Base-by-base conservation (phyloP, 2,329 filamentous ascomycete species). In the Arthrobotrys sphaeroides region DNA sequence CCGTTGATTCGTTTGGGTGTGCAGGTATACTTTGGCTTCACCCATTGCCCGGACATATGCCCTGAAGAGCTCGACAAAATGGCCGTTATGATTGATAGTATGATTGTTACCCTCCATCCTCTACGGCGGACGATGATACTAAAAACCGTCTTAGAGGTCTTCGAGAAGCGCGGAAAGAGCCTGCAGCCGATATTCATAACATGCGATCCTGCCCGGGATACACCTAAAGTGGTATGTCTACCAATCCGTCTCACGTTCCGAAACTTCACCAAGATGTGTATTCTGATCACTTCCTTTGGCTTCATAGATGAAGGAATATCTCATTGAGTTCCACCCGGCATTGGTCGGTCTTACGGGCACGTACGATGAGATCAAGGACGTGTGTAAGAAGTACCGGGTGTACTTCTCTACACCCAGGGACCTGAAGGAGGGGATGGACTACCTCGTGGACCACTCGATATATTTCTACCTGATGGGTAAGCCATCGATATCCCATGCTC, bases 31-130 rank as follows among this genome's bases (percentile, higher is more conserved):
- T 99, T 99, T 82, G 95, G 95, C 80, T 99, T 99, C 87, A 94
- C 93, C 6, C 94, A 97, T 83, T 99, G 95, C 82, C 95, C 95
- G 22, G 95, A 99, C 82, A 99, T 99, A 82, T 99, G 95, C 85
- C 95, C 95, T 33, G 95, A 99, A 81, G 95, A 99, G 84, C 90
- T 99, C 80, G 95, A 99, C 85, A 99, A 99, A 86, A 97, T 99
- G 94, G 92, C 94, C n/a, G 87, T 87, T 72, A 97, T 98, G 88
- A 91, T 96, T 81, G 93, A 99, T 81, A 85, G 79, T 80, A 77
- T 33, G 79, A 24, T 7, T n/a, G n/a, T n/a, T 20, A 33, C 13
- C 12, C 51, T 20, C 24, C 16, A 3, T 18, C 40, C 1, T 55
- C 12, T 16, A 24, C 10, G 13, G 5, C 53, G 7, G 20, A 16